Evolutionary conservation across 352 stramenopile species (phyloP).

Genomic region (Globisporangium cederbergense): DNA sequence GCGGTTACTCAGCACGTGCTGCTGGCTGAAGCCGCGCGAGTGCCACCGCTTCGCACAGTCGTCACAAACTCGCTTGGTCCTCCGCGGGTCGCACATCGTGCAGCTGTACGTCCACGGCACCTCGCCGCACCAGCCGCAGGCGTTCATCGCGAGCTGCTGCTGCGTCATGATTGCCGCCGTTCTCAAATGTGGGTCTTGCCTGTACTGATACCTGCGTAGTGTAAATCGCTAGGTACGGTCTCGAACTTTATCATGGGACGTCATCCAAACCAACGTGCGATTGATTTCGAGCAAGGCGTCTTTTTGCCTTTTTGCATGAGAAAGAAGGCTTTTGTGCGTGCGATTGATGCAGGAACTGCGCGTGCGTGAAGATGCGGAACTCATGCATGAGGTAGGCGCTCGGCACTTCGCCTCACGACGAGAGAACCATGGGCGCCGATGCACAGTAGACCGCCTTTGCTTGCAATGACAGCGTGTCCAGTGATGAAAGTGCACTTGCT

Average conservation of each 20-base stretch:
- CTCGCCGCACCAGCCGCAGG: slow-evolving; percentile 37
- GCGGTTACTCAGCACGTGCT: slow-evolving; percentile 29
- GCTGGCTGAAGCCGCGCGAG: slow-evolving; percentile 30
- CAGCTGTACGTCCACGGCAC: slow-evolving; percentile 31
- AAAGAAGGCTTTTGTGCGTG: background rate
- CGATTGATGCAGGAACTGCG: no score
- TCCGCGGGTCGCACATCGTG: slow-evolving; percentile 30
- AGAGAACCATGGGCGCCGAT: no score
- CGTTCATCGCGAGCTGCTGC: slow-evolving; percentile 7
- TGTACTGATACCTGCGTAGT: background rate
- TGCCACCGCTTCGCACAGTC: slow-evolving; percentile 35
- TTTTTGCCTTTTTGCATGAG: background rate
- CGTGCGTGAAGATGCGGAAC: no score
- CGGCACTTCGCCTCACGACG: no score
- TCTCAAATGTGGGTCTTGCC: background rate
- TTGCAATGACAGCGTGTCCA: background rate
- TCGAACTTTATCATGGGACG: background rate
- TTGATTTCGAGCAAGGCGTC: background rate
- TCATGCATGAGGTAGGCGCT: no score
- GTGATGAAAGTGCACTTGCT: background rate
- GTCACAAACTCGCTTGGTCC: slow-evolving; percentile 25
- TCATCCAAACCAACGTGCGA: background rate
- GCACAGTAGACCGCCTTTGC: no score
- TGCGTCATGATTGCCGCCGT: background rate
- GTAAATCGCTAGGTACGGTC: background rate